A percentile compares a stretch with the other conserved stretches of the same genome.
Evolutionary conservation across 2,329 filamentous ascomycete genomes (phyloP).

Genomic region (Pseudogymnoascus sp.): DNA sequence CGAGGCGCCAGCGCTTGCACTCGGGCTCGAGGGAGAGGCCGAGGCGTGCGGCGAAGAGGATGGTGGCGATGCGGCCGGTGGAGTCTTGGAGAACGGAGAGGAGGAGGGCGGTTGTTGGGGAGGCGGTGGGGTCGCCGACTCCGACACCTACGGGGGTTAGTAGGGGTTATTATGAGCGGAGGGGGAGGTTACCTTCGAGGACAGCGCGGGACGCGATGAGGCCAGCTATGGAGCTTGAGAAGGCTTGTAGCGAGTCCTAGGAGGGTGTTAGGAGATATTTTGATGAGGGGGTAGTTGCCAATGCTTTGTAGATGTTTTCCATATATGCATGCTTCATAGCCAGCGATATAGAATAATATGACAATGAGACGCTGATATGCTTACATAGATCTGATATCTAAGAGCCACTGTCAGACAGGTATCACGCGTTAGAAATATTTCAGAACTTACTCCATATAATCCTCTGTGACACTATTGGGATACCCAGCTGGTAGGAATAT

Average conservation of each 20-base stretch:
- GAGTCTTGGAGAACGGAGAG: conserved; percentile 58
- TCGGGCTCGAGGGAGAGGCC: conserved; percentile 61
- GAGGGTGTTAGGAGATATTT: neutral
- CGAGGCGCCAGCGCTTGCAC: conserved; percentile 62
- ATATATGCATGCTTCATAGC: neutral
- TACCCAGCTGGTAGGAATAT: conserved; percentile 62
- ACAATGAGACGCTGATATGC: conserved; percentile 18
- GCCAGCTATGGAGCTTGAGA: conserved; percentile 55
- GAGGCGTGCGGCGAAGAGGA: conserved; percentile 59
- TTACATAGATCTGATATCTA: conserved; percentile 61
- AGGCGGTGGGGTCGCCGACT: conserved; percentile 56
- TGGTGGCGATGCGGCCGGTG: conserved; percentile 57
- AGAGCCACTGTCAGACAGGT: conserved; percentile 8
- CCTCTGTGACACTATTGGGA: conserved; percentile 60
- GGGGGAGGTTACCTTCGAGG: conserved; percentile 44
- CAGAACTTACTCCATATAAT: conserved; percentile 52
- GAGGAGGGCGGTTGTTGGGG: conserved; percentile 56
- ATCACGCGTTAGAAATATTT: conserved; percentile 3
- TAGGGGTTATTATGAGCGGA: neutral
- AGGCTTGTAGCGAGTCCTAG: conserved; percentile 54
- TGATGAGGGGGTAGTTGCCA: neutral
- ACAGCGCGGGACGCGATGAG: conserved; percentile 59
- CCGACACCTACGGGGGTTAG: conserved; percentile 44
- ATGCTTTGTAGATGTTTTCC: neutral
- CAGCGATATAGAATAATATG: neutral